A percentile compares a stretch with the other conserved stretches of the same genome.
Conservation (phyloP, 768 basidiomycete genomes). For the Leucocoprinus birnbaumii region DNA sequence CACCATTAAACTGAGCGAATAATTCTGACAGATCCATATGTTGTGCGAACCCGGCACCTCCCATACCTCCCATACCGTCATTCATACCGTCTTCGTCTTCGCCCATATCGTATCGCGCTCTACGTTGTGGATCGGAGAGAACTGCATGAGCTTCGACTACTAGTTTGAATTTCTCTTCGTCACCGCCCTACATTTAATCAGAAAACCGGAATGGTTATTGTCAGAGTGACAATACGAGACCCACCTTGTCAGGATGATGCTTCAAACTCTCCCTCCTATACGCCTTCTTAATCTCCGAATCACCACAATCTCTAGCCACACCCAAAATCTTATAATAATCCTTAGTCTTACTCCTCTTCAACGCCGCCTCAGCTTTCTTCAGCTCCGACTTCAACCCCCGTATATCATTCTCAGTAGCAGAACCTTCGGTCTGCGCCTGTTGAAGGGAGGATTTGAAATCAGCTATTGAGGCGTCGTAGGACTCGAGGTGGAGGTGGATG, state of each 20-base stretch:
- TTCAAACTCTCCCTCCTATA: constrained; percentile 85
- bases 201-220: no score
- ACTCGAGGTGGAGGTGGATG: constrained; percentile 69
- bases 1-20: constrained; percentile 62
- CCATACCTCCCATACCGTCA: constrained; percentile 33
- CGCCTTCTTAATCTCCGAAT: constrained; percentile 84
- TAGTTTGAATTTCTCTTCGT: constrained; percentile 95
- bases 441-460: constrained; percentile 84
- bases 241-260: constrained; percentile 83
- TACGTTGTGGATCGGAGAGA: constrained; percentile 70
- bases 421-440: constrained; percentile 62
- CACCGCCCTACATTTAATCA: constrained; percentile 78
- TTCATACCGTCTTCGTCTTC: constrained; percentile 75
- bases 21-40: constrained; percentile 58
- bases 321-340: constrained; percentile 85
- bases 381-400: constrained; percentile 62
- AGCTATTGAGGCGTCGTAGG: constrained; percentile 64
- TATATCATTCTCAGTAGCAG: constrained; percentile 53
- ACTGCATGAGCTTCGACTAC: constrained; percentile 81
- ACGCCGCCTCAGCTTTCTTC: constrained; percentile 75
- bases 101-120: constrained; percentile 77
- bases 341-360: constrained; percentile 88
- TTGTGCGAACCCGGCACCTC: constrained; percentile 36
- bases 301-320: constrained; percentile 56
- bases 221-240: no score